Conservation (phyloP, 768 basidiomycete species). For the Tubosaeta sp. region DNA sequence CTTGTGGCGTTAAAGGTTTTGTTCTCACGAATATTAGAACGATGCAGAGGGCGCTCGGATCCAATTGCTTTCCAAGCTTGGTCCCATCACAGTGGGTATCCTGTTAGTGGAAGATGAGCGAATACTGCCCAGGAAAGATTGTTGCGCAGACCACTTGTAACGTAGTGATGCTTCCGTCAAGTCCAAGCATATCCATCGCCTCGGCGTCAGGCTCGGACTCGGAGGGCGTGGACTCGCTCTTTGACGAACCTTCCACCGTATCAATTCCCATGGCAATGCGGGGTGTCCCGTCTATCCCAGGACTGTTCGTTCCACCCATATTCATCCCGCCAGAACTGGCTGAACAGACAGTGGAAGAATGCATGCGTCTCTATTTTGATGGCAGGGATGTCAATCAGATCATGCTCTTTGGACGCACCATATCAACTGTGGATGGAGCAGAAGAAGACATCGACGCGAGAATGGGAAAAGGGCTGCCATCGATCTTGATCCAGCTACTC, state of each 20-base stretch:
- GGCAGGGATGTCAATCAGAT: constrained; percentile 61
- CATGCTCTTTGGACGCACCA: constrained; percentile 73
- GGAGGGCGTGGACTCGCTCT: constrained; percentile 42
- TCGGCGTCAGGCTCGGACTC: constrained; percentile 14
- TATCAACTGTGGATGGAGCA: constrained; percentile 7
- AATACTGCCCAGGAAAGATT: not conserved
- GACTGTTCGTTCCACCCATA: constrained; percentile 56
- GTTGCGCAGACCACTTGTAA: not conserved
- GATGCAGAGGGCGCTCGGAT: not conserved
- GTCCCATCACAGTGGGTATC: not conserved
- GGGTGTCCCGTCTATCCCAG: constrained; percentile 53
- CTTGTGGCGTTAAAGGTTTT: constrained; percentile 3
- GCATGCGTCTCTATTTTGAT: constrained; percentile 55
- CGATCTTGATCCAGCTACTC: constrained; percentile 52
- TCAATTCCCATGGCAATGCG: constrained; percentile 26
- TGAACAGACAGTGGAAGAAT: constrained; percentile 44
- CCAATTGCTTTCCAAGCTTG: not conserved
- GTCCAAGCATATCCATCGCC: not conserved
- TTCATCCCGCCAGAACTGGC: constrained; percentile 50
- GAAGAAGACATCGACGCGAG: constrained; percentile 11
- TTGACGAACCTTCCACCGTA: constrained; percentile 38
- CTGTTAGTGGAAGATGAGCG: constrained; percentile 7
- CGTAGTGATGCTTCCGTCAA: constrained; percentile 10
- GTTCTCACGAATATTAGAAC: constrained; percentile 18
- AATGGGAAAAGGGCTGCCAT: constrained; percentile 48